phyloP scores from a whole-genome alignment of 2,329 filamentous ascomycete genomes.

The Epichloe baconii region DNA sequence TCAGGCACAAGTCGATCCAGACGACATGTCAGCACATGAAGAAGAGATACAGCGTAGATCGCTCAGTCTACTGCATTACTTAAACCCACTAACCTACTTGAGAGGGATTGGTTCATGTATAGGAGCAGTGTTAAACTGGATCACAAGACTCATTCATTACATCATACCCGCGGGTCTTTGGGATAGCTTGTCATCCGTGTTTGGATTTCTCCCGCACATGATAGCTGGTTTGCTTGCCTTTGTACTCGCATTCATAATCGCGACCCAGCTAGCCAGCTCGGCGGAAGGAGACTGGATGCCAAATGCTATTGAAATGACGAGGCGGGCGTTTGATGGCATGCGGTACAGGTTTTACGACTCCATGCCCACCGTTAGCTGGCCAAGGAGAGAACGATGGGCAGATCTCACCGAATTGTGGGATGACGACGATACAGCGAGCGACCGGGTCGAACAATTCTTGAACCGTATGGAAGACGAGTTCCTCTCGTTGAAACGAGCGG shows the following conservation, averaged over 20 bases:
- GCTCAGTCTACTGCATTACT: constrained; percentile 13
- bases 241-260: constrained; percentile 3
- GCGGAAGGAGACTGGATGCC: constrained; percentile 6
- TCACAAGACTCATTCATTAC: constrained; percentile 7
- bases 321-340: constrained; percentile 5
- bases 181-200: constrained; percentile 6
- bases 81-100: constrained; percentile 21
- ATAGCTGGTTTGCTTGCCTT: constrained; percentile 4
- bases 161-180: constrained; percentile 6
- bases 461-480: constrained; percentile 19
- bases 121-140: constrained; percentile 10
- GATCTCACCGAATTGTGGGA: constrained; percentile 9
- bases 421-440: constrained; percentile 9
- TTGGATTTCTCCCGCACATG: constrained; percentile 4
- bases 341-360: constrained; percentile 10
- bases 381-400: constrained; percentile 11
- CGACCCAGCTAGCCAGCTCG: constrained; percentile 1
- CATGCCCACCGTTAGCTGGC: constrained; percentile 17
- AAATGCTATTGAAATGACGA: not conserved
- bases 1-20: not conserved
- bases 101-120: constrained; percentile 13
- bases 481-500: constrained; percentile 15
- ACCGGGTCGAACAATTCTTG: constrained; percentile 12
- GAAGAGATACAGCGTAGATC: not conserved
- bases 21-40: not conserved